Evolutionary conservation across 2,329 filamentous ascomycete genomes (phyloP), one percentile per base, ranked within the genome.

Genomic region (Botrytis deweyae): DNA sequence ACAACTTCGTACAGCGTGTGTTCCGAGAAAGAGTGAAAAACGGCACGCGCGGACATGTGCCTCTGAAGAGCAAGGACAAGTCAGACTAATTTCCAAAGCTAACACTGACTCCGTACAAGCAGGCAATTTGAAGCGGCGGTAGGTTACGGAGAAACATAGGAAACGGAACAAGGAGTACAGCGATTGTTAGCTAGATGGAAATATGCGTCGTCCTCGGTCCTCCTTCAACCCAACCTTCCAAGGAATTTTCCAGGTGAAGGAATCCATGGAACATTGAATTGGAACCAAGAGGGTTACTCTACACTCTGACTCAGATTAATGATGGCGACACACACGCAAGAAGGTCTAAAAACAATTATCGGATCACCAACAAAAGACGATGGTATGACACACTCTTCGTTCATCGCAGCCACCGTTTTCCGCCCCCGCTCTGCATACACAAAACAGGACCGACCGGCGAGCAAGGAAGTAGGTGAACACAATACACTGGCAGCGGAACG

Each of bases 371-470:
- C 52, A 42, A n/a, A 68, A 61, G 40, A 72, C 58, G 20, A 67
- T 59, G 49, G 66, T 46, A 67, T 67, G 70, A 72, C 70, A 72
- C 49, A 68, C 46, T 55, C 65, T 59, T 67, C 52, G 52, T 59
- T 49, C 62, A 44, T 59, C 63, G 70, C 71, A 73, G 58, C 52
- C 67, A 73, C 65, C 74, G 69, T 69, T 74, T 71, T 61, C 70
- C 63, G 59, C 70, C 70, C 65, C 52, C 66, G 70, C 69, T 75
- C 76, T 75, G 72, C 65, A 74, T 72, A 68, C 70, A 75, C 74
- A 72, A 74, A 77, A 75, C 75, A 73, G 73, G 63, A 52, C 77
- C 72, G 72, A 46, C 67, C 38, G 38, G 40, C 46, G 36, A 66
- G 49, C 62, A 72, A 46, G 62, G 62, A 49, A 72, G 58, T 40